Percentiles rank a stretch among this genome's conserved stretches.
phyloP scores from a whole-genome alignment of 768 basidiomycete genomes.

The Pleurotus tuber-regium region DNA sequence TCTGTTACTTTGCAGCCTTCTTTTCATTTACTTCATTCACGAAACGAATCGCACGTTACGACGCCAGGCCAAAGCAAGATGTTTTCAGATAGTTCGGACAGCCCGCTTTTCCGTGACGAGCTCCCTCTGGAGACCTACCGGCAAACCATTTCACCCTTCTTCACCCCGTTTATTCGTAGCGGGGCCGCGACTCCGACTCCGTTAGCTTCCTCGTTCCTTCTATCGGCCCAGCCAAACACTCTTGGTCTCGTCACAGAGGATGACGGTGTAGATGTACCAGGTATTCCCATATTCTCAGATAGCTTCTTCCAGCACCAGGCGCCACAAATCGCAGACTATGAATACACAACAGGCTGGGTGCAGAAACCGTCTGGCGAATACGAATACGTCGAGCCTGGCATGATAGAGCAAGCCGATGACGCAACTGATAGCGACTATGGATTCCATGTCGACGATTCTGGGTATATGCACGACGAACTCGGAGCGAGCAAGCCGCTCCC shows the following conservation, averaged over 20 bases:
- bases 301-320: neutral
- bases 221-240: constrained; percentile 2
- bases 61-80: neutral
- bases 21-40: too few relatives aligned
- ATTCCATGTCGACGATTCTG: neutral
- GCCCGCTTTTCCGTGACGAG: neutral
- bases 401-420: neutral
- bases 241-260: constrained; percentile 6
- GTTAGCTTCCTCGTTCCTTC: neutral
- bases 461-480: neutral
- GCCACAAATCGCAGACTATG: neutral
- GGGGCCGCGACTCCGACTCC: neutral
- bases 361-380: constrained; percentile 3
- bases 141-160: neutral
- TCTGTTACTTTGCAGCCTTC: neutral
- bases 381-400: neutral
- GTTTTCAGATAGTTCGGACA: neutral
- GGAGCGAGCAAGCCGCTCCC: neutral
- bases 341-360: constrained; percentile 1
- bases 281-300: constrained; percentile 3
- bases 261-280: neutral
- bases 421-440: neutral
- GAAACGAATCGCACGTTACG: neutral
- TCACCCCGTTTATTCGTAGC: neutral
- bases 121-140: neutral